A percentile compares a stretch with the other conserved stretches of the same genome.
These are phyloP conservation scores for Bassia scoparia DNA, from an alignment of 148 eudicot genomes.

Conservation along the genomic window DNA sequence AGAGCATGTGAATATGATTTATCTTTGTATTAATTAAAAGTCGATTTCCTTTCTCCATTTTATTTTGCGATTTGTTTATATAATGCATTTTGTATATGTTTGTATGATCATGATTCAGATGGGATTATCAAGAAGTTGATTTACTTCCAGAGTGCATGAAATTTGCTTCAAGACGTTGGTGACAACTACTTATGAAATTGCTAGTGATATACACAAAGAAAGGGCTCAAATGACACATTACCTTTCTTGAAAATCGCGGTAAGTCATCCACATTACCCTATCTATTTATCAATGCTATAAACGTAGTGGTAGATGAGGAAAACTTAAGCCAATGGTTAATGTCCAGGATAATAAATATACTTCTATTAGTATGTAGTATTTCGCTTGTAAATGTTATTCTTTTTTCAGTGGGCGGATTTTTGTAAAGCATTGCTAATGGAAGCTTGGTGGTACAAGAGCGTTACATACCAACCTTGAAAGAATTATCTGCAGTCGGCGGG, in stretches of 20 bases:
- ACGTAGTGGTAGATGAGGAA: too few species aligned
- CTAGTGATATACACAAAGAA: slow-evolving; percentile 35
- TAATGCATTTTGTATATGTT: neutral
- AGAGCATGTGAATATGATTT: too few species aligned
- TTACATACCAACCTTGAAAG: slow-evolving; percentile 32
- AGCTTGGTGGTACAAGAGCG: slow-evolving; percentile 42
- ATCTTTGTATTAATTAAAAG: too few species aligned
- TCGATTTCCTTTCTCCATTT: too few species aligned
- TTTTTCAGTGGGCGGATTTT: slow-evolving; percentile 48
- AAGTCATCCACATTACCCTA: neutral
- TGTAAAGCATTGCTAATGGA: slow-evolving; percentile 42
- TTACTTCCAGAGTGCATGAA: slow-evolving; percentile 50
- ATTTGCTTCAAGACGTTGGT: slow-evolving; percentile 33
- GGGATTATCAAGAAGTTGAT: slow-evolving; percentile 34
- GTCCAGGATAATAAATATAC: too few species aligned
- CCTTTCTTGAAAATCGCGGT: slow-evolving; percentile 35
- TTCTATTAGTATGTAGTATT: too few species aligned
- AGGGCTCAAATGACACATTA: slow-evolving; percentile 29
- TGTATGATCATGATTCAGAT: slow-evolving; percentile 23
- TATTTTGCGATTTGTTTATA: too few species aligned
- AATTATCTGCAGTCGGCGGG: slow-evolving; percentile 42
- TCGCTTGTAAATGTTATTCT: neutral
- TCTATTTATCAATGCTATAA: too few species aligned
- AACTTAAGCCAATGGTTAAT: too few species aligned
- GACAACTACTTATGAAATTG: slow-evolving; percentile 38